These are phyloP conservation scores for Escovopsis weberi DNA, from an alignment of 2,329 filamentous ascomycete species.

Conservation along the genomic window DNA sequence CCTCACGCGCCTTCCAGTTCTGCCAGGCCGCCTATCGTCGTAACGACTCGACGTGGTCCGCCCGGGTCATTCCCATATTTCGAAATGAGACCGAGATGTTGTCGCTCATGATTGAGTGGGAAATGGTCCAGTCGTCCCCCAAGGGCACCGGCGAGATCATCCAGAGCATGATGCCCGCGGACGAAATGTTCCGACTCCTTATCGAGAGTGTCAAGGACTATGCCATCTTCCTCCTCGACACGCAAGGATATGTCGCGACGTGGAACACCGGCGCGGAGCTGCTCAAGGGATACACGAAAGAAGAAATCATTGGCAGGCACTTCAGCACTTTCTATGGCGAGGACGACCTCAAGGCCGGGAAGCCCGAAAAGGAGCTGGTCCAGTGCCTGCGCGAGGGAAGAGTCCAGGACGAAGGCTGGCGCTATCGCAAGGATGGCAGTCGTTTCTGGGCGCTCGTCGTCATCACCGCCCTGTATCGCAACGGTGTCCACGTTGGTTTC, in stretches of 20 bases:
- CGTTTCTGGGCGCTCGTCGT: constrained; percentile 47
- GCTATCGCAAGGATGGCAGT: constrained; percentile 41
- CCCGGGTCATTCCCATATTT: constrained; percentile 19
- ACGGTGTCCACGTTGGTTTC: constrained; percentile 38
- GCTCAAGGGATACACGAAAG: constrained; percentile 38
- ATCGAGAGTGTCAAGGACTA: constrained; percentile 47
- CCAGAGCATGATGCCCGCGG: constrained; percentile 23
- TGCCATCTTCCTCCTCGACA: constrained; percentile 47
- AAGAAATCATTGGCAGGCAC: constrained; percentile 42
- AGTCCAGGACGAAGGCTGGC: constrained; percentile 46
- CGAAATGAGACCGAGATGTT: constrained; percentile 12
- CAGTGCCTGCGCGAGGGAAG: constrained; percentile 39
- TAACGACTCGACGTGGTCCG: constrained; percentile 12
- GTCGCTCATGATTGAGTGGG: constrained; percentile 20
- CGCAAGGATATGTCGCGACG: constrained; percentile 37
- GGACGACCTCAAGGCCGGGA: constrained; percentile 32
- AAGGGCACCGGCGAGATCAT: constrained; percentile 9
- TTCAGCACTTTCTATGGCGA: constrained; percentile 42
- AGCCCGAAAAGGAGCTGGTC: constrained; percentile 36
- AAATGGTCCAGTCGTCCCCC: constrained; percentile 8
- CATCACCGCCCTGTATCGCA: constrained; percentile 40
- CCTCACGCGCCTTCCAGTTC: constrained; percentile 12
- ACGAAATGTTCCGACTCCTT: constrained; percentile 45
- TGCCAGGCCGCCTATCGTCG: constrained; percentile 9
- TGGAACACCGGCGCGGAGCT: constrained; percentile 43